Base-by-base conservation (phyloP, 2,329 filamentous ascomycete species). In the Dothideomycetes sp. region DNA sequence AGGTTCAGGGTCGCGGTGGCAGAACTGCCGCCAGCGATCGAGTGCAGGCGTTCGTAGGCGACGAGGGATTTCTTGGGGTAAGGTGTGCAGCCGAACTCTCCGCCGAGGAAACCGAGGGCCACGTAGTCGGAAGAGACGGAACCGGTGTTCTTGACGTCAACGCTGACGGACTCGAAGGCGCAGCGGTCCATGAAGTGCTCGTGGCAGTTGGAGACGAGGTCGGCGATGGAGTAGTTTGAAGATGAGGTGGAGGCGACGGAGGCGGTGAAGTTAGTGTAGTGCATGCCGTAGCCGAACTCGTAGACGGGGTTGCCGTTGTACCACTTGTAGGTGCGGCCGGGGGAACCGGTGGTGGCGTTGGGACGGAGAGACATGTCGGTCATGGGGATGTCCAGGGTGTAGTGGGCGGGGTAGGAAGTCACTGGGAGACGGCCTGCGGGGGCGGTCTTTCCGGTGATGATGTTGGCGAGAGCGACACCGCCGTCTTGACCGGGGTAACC, bases 401-500 rank as follows among this genome's bases (percentile, higher is more conserved):
- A 78, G 15, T 56, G 54, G 0, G 67, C 61, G 1, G 73, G 73
- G 47, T 78, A 78, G 51, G 74, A 66, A 1, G 74, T 78, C 2
- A 70, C 57, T 1, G 73, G 70, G 4, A 78, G 53, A 27, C 74
- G 61, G 1, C 71, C 75, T 6, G 72, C 74, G 2, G 71, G 71
- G 0, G 70, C 61, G 2, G 53, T 56, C 3, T 58, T 59, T 2
- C 75, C 75, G 7, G 64, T 69, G 22, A 79, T 50, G 40, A 78
- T 61, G 43, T 76, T 64, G 34, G 76, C 57, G 9, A 78, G 51
- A 0, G 74, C 76, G 7, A 58, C 56, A 2, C 76, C 76, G 10
- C 76, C 76, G 27, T 70, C 68, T 54, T 79, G 74, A 1, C 76
- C 74, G 0, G 76, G 75, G 43, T 75, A 78, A 0, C 74, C 72